Evolutionary conservation across 805 yeast species (phyloP), one percentile per base, ranked within the genome.

Genomic region (Barnettozyma populi): DNA sequence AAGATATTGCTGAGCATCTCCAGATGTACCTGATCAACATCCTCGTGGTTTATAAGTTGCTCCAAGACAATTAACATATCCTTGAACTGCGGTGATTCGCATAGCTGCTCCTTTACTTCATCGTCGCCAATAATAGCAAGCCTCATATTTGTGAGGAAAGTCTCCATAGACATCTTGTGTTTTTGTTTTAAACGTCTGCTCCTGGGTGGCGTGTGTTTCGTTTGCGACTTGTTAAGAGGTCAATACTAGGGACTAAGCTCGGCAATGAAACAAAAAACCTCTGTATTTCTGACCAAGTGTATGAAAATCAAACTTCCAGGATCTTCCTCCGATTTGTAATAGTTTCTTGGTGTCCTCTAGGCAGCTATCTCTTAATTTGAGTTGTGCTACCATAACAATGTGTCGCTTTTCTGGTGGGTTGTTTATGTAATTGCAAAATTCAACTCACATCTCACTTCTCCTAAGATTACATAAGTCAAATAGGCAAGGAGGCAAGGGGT

Each of bases 1-100:
- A 60, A 45, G 4, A 50, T 24, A 45, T 60, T 43, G 7, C 39
- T 14, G 7, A 47, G 34, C 16, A 47, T 52, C 20, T 59, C 52
- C 7, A 57, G 29, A 5, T 43, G 43, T 11, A 37, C 27, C 4
- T 41, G 46, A 20, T 43, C 45, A 18, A 27, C 29, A 8, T 34
- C 38, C 5, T 16, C 45, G 5, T 38, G 36, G 16, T 27, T 43
- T 14, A 49, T 39, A 8, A 46, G 41, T 6, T 40, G 41, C 23
- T 45, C 49, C 20, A 49, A 24, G 7, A 45, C 31, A 9, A 10
- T 20, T 8, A 44, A 19, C 44, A 49, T 43, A 18, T 45, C 49
- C 9, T 38, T 24, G 21, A 49, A 34, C 9, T 45, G 38, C 11
- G 42, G 41, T 3, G 48, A 44, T 6, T 41, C 45, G 1, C 39